These are phyloP conservation scores for Penicillium sp. DNA, from an alignment of 2,329 filamentous ascomycete species.

Conservation along the genomic window DNA sequence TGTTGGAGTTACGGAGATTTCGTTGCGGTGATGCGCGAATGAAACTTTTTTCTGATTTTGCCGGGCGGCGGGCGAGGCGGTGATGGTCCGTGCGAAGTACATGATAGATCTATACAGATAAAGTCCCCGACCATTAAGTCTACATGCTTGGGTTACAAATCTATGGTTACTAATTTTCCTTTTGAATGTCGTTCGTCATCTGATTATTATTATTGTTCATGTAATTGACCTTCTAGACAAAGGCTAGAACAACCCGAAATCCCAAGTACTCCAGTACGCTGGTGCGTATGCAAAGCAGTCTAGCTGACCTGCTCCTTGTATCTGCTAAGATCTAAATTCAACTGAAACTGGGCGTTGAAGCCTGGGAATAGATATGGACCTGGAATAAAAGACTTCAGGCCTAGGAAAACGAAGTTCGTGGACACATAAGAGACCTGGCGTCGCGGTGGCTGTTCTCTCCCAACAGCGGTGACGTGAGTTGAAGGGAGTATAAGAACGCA, in stretches of 20 bases:
- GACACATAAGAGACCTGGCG: not conserved
- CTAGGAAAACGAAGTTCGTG: not conserved
- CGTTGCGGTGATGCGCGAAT: slow-evolving; percentile 12
- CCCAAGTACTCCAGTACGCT: not conserved
- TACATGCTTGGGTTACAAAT: not conserved
- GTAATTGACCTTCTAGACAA: not conserved
- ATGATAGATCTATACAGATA: not conserved
- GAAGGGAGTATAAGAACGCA: not conserved
- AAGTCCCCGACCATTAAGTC: no score
- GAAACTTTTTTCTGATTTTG: slow-evolving; percentile 39
- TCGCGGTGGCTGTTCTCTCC: no score
- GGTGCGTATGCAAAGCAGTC: not conserved
- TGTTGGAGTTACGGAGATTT: slow-evolving; percentile 9
- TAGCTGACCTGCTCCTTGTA: not conserved
- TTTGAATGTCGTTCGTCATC: not conserved
- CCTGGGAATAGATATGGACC: not conserved
- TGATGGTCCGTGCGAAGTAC: slow-evolving; percentile 1
- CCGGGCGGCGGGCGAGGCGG: slow-evolving; percentile 30
- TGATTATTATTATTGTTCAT: not conserved
- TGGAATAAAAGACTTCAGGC: not conserved
- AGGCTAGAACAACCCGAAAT: not conserved
- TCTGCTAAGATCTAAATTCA: not conserved
- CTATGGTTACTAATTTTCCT: not conserved
- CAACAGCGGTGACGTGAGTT: no score
- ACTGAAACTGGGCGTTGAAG: not conserved